Percentiles rank a stretch among this genome's conserved stretches.
These are phyloP conservation scores for Chrysoporthe austroafricana DNA, from an alignment of 2,329 filamentous ascomycete genomes.

Conservation along the genomic window DNA sequence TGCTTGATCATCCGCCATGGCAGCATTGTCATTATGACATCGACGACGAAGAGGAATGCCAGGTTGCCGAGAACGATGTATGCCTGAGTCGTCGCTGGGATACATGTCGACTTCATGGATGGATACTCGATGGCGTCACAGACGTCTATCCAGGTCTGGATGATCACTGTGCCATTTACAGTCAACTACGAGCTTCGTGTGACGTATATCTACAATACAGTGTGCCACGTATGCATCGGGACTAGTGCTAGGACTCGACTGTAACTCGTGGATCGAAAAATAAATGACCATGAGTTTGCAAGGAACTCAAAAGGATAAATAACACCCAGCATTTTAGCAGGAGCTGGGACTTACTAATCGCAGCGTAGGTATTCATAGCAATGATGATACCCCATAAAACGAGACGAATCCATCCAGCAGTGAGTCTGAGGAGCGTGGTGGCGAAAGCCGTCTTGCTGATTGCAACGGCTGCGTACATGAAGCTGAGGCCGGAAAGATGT, in stretches of 20 bases:
- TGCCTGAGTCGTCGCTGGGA: slow-evolving; percentile 10
- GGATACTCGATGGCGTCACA: slow-evolving; percentile 6
- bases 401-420: neutral
- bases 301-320: neutral
- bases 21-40: slow-evolving; percentile 7
- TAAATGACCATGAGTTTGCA: too few species aligned
- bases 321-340: neutral
- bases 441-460: slow-evolving; percentile 26
- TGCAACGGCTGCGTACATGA: slow-evolving; percentile 21
- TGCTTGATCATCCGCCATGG: slow-evolving; percentile 20
- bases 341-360: neutral
- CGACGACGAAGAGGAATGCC: slow-evolving; percentile 11
- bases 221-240: too few species aligned
- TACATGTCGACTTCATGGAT: neutral
- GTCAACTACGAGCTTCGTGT: neutral
- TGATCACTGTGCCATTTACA: neutral
- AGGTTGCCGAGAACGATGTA: neutral
- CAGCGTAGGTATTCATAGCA: neutral
- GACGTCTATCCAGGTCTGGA: slow-evolving; percentile 1
- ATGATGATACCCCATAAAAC: neutral
- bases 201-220: too few species aligned
- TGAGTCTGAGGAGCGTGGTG: slow-evolving; percentile 20
- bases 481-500: slow-evolving; percentile 10
- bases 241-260: too few species aligned
- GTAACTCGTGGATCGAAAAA: too few species aligned